Percentiles rank a stretch among this genome's conserved stretches.
These are phyloP conservation scores for Inga leiocalycina DNA, from an alignment of 306 rosid genomes.

Conservation along the genomic window DNA sequence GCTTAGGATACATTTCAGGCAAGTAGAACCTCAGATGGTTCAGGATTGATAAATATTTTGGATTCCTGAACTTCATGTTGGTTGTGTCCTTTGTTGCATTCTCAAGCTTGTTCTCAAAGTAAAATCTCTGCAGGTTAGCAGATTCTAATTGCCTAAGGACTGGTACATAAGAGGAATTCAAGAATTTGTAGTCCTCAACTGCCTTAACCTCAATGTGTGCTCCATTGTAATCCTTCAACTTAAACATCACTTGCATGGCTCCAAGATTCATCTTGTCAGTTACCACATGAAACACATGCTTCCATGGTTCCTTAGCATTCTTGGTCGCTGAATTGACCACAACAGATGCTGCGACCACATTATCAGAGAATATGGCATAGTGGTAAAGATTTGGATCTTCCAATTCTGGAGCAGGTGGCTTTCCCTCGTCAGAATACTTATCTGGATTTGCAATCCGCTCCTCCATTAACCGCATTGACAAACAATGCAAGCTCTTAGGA, in stretches of 20 bases:
- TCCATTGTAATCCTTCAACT: constrained; percentile 69
- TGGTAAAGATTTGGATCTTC: constrained; percentile 83
- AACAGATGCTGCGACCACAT: constrained; percentile 81
- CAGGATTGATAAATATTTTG: constrained; percentile 76
- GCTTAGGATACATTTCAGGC: constrained; percentile 85
- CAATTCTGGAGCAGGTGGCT: constrained; percentile 54
- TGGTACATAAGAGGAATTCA: constrained; percentile 80
- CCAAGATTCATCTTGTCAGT: constrained; percentile 94
- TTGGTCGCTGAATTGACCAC: constrained; percentile 81
- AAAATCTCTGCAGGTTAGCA: constrained; percentile 68
- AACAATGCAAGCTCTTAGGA: constrained; percentile 79
- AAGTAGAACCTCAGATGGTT: constrained; percentile 85
- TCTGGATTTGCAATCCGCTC: constrained; percentile 73
- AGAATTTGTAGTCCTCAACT: constrained; percentile 83
- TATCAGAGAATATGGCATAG: constrained; percentile 81
- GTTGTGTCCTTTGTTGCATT: constrained; percentile 85
- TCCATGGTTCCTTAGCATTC: constrained; percentile 83
- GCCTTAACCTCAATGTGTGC: constrained; percentile 82
- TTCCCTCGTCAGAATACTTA: constrained; percentile 66
- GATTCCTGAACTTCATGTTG: constrained; percentile 90
- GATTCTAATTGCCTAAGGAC: constrained; percentile 81
- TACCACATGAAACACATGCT: constrained; percentile 87
- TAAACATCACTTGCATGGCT: constrained; percentile 91
- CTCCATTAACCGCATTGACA: constrained; percentile 76
- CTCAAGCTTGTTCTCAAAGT: constrained; percentile 86